Percentiles rank a stretch among this genome's conserved stretches.
These are phyloP conservation scores for Musa balbisiana DNA, from an alignment of 202 grass and related monocot genomes.

Conservation along the genomic window DNA sequence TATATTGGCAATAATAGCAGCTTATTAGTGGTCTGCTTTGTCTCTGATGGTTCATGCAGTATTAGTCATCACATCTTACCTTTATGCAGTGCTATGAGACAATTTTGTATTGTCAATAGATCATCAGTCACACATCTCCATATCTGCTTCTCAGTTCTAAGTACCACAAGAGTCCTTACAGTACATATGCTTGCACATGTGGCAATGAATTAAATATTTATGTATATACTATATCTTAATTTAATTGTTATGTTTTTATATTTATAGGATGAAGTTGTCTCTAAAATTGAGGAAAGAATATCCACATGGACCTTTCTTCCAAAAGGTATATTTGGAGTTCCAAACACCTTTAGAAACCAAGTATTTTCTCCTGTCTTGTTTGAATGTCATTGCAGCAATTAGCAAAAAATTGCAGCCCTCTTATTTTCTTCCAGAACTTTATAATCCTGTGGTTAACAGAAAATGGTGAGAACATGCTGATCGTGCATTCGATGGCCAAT, in stretches of 20 bases:
- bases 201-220: not conserved
- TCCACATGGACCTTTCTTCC: slow-evolving; percentile 90
- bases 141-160: not conserved
- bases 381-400: not conserved
- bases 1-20: not conserved
- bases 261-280: slow-evolving; percentile 57
- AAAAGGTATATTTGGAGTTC: slow-evolving; percentile 39
- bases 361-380: slow-evolving; percentile 5
- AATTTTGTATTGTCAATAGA: not conserved
- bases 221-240: slow-evolving; percentile 5
- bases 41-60: not conserved
- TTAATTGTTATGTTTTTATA: slow-evolving; percentile 21
- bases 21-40: not conserved
- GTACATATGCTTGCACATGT: not conserved
- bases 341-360: not conserved
- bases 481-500: slow-evolving; percentile 37
- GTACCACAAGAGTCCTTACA: not conserved
- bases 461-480: slow-evolving; percentile 49
- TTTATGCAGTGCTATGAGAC: not conserved
- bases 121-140: too few relatives aligned
- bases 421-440: not conserved
- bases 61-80: not conserved
- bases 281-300: slow-evolving; percentile 75
- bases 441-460: slow-evolving; percentile 41
- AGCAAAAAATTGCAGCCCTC: not conserved